Base-by-base conservation (phyloP, 208 protist species). In the Crithidia expoeki region DNA sequence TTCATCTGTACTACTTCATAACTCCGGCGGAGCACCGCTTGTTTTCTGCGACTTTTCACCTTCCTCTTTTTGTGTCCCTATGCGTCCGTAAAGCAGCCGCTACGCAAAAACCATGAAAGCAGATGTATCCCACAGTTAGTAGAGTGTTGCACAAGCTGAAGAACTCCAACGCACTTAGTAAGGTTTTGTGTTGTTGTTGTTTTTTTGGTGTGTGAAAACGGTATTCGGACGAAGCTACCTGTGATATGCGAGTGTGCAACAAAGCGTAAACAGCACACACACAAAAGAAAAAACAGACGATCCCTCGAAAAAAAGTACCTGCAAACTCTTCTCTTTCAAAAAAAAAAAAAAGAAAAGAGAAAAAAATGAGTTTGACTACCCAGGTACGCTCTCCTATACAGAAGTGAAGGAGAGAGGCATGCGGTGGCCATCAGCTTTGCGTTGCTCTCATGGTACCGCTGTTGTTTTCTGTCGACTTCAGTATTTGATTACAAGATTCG, bases 261-360 rank as follows among this genome's bases (percentile, higher is more conserved):
- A 50, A 50, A 50, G 12, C 9, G 23, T 30, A 25, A 53, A 32
- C 19, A 30, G 6, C 7, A 16, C 23, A 5, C 25, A 53, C 4
- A 16, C 49, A 53, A 5, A 53, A 28, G 3, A 27, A 59, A 23
- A 59, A 36, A 56, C 14, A 23, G 47, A 2, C 6, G 7, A 6
- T 30, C 23, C 47, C 25, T 14, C 5, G 7, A 4, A 25, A 23
- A 23, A 14, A 40, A 40, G 36, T 19, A 52, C 47, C 47, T 30
- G 47, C 2, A 6, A 42, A 27, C 36, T 38, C n/a, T 52, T 12
- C 27, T 52, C 42, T 56, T 23, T 30, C 55, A 68, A 62, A 21
- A 66, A 68, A 71, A 33, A 36, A 62, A 68, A 52, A 52, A 61
- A 59, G 49, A 68, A 68, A 2, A 61, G 34, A 28, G 49, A 61